Evolutionary conservation across 345 rosid species (phyloP), one percentile per base, ranked within the genome.

Genomic region (Eucalyptus curtisii): DNA sequence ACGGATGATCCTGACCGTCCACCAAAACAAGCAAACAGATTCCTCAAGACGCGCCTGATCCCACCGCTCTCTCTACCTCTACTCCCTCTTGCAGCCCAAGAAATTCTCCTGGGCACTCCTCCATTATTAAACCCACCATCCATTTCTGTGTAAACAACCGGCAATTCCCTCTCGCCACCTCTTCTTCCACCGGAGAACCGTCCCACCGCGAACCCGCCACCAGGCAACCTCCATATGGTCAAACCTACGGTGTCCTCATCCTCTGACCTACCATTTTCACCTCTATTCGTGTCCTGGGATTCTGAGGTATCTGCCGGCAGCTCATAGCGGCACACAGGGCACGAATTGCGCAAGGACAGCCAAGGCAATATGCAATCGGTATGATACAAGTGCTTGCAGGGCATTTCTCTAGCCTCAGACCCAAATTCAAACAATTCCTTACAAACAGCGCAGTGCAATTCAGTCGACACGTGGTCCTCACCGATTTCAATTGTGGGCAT

Each of bases 181-280:
- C 96, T 95, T 90, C 95, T 94, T 50, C 94, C 97, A 5, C 97
- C 98, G 0, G 92, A 92, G 86, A 98, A 96, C 91, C 98, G 93
- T 89, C 99, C 99, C 37, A 98, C 99, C 2, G 99, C 99, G 37
- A 94, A 97, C 79, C 99, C 99, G 7, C 99, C 99, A 1, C 98
- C 98, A 0, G 99, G 99, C 8, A 98, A 86, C 88, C 99, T 94
- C 99, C 99, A 98, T 66, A 98, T 96, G 9, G 99, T 97, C 89
- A 98, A 87, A 8, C 99, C 99, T 9, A 94, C 97, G 4, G 97
- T 93, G 6, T 93, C 95, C 47, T 93, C 96, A 79, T 92, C 92
- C 85, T 86, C 88, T 20, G 88, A 80, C 66, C 88, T 85, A 49
- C 82, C 82, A 49, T 86, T 89, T 45, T 49, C 89, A 31, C 76